Evolutionary conservation across 768 basidiomycete species (phyloP), one percentile per base, ranked within the genome.

Genomic region (Coprinellus micaceus): DNA sequence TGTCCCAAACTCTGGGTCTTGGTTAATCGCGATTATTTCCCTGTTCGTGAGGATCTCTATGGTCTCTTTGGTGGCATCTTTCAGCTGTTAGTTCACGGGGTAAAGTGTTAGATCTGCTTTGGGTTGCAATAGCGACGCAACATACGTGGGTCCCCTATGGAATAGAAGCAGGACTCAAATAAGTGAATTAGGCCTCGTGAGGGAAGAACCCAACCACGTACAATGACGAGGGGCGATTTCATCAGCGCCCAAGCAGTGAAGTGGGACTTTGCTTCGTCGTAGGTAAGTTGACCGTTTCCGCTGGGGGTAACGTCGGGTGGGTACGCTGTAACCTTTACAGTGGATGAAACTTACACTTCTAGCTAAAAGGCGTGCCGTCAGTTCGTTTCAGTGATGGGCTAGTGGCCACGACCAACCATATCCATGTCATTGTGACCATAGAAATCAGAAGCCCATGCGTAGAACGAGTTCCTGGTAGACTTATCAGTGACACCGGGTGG

Each of bases 191-290:
- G n/a, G n/a, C n/a, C n/a, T 17, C 48, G 33, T 25, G 24, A 51
- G 36, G 36, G 28, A 45, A 41, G 51, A n/a, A n/a, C n/a, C n/a
- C n/a, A n/a, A 6, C 39, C 1, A 61, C 66, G 53, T 48, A 71
- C 80, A 54, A 87, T 82, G 50, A 87, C 71, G 13, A 88, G 74
- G 2, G 86, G 86, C 0, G 82, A 83, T 63, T 86, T 88, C 81
- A 86, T 79, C 28, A 88, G 67, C 33, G 84, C 84, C 86, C 86
- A 88, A 0, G 82, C 84, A 0, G 85, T 87, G 64, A 87, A 88
- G 64, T 88, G 86, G 2, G 84, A 76, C 66, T 87, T 87, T 24
- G 78, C 69, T 68, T 88, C 86, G 13, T 88, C 84, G 62, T 74
- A 78, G 0, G 81, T 79, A 44, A 87, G 70, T 29, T 78, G 70